Base-by-base conservation (phyloP, 2,329 filamentous ascomycete species). In the Dactylellina cionopaga region DNA sequence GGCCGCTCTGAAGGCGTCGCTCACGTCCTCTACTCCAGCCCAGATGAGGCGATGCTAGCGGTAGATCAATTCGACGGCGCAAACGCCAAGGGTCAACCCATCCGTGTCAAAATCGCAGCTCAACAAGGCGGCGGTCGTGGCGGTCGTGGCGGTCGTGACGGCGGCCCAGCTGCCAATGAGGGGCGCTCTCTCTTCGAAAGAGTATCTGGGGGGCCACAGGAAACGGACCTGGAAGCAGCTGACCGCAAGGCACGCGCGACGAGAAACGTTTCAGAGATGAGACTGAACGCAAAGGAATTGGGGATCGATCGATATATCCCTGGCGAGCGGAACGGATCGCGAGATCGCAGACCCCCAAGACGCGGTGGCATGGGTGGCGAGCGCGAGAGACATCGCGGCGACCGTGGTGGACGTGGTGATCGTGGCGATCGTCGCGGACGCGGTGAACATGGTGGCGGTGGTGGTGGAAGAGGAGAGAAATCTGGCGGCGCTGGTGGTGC, bases 1-100 rank as follows among this genome's bases (percentile, higher is more conserved):
- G 93, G 93, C 64, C 91, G 93, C 77, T 96, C 92, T 1, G 89
- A 93, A 77, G 93, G 93, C 63, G 85, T 89, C 35, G 93, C 92
- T 5, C 95, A 88, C 78, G 90, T 97, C 51, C 93, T 90, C 6
- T 96, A 96, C 81, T 86, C 89, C 76, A 84, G 83, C 62, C 82
- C 86, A 52, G 84, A 87, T 49, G 90, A 96, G 80, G 93, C 93
- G 7, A 83, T 85, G 76, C 84, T 86, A 46, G 93, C 93, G 1
- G 85, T 96, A 62, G 84, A 84, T 59, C 90, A 96, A 77, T 97
- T 90, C 78, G 89, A 97, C 79, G 92, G 92, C 63, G 92, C 92
- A 74, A 96, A 96, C 79, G 93, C 93, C 65, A 93, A 95, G 77
- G 90, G 89, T 85, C 83, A 79, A 79, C 44, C 43, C 2, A 59